Percentiles rank a stretch among this genome's conserved stretches.
Evolutionary conservation across 2,329 filamentous ascomycete species (phyloP).

Genomic region (Neofusicoccum parvum): DNA sequence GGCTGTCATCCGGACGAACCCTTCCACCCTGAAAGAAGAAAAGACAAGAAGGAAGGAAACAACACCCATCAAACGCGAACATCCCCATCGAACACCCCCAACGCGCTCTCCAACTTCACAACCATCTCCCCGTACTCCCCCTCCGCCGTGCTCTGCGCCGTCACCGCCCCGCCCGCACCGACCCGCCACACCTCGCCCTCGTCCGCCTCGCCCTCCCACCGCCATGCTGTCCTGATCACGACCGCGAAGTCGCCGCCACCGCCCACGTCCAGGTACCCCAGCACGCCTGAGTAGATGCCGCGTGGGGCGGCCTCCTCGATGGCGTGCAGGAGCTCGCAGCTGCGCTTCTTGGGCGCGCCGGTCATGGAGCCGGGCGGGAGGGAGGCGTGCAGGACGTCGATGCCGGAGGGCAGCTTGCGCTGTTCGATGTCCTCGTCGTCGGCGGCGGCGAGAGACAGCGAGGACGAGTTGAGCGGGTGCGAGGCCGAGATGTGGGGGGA

Average conservation of each 20-base stretch:
- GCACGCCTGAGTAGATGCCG: slow-evolving; percentile 82
- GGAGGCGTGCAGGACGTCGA: slow-evolving; percentile 75
- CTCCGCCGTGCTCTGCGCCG: slow-evolving; percentile 74
- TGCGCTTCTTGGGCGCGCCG: slow-evolving; percentile 90
- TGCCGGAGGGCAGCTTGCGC: slow-evolving; percentile 51
- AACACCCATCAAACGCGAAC: not conserved
- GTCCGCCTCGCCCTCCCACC: slow-evolving; percentile 61
- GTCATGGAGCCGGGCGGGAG: slow-evolving; percentile 96
- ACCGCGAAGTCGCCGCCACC: slow-evolving; percentile 90
- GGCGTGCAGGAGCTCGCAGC: slow-evolving; percentile 75
- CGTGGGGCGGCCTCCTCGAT: slow-evolving; percentile 65
- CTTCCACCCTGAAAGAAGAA: not conserved
- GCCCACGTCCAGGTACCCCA: slow-evolving; percentile 86
- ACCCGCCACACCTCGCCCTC: slow-evolving; percentile 71
- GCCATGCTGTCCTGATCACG: slow-evolving; percentile 80
- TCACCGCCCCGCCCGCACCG: slow-evolving; percentile 89
- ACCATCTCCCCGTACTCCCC: slow-evolving; percentile 90
- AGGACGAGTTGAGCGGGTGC: not conserved
- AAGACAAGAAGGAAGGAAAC: not conserved
- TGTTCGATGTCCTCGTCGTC: not conserved
- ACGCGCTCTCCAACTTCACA: slow-evolving; percentile 43
- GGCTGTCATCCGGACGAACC: not conserved
- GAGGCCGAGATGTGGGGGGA: not conserved
- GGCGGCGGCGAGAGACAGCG: too few relatives aligned
- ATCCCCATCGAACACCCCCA: slow-evolving; percentile 31